phyloP scores from a whole-genome alignment of 768 basidiomycete species.

The Rhizopogon salebrosus region DNA sequence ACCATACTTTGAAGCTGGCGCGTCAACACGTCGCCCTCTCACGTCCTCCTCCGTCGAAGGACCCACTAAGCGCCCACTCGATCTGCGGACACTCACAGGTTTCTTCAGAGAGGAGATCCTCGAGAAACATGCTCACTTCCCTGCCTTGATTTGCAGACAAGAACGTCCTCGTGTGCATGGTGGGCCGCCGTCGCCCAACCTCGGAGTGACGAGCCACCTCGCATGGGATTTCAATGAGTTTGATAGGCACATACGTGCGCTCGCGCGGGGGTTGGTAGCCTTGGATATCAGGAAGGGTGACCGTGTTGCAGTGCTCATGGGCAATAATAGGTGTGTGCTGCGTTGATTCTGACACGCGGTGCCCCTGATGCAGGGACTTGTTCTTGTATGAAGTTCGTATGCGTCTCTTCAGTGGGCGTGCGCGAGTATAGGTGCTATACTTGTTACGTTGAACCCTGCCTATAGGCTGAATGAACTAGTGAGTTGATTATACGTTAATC shows the following conservation, averaged over 20 bases:
- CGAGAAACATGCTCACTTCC: constrained; percentile 38
- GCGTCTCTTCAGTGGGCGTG: constrained; percentile 83
- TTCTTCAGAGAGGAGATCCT: constrained; percentile 61
- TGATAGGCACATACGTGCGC: constrained; percentile 55
- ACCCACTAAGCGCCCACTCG: constrained; percentile 49
- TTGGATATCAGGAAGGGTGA: constrained; percentile 75
- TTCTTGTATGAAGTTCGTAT: constrained; percentile 50
- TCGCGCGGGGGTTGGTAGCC: constrained; percentile 62
- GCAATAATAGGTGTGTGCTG: constrained; percentile 66
- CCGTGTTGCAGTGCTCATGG: constrained; percentile 77
- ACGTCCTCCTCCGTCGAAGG: constrained; percentile 55
- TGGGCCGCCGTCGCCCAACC: constrained; percentile 51
- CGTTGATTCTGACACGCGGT: neutral
- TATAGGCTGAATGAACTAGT: constrained; percentile 72
- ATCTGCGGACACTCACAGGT: constrained; percentile 48
- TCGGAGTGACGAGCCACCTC: constrained; percentile 45
- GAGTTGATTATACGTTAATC: constrained; percentile 13
- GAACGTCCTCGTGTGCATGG: constrained; percentile 56
- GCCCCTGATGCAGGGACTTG: neutral
- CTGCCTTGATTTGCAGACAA: constrained; percentile 60
- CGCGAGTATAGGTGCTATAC: constrained; percentile 76
- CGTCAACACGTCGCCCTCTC: constrained; percentile 21
- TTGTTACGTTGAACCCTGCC: constrained; percentile 81
- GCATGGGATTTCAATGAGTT: constrained; percentile 76
- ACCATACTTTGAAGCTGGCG: neutral